Base-by-base conservation (phyloP, 108 stramenopile genomes). In the Bacterosira constricta region DNA sequence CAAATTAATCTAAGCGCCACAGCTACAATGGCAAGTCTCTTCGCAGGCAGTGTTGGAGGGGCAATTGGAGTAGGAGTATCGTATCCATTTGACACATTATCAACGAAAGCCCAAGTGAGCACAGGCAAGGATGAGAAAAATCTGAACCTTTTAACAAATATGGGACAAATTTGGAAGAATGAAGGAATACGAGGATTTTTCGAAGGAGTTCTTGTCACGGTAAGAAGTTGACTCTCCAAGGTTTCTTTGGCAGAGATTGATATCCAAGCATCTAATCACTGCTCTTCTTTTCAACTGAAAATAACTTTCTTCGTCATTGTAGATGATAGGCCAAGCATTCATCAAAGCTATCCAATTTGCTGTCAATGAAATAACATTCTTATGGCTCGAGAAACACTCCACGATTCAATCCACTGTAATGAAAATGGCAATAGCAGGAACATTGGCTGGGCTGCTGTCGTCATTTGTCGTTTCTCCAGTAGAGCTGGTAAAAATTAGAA, bases 311-410 rank as follows among this genome's bases (percentile, higher is more conserved):
- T 18, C 17, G 15, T 44, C 9, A 25, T 32, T 32, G n/a, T 18
- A 64, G 63, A 86, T 89, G 84, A 59, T 85, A 41, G 88, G 88
- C 36, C 84, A 86, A 71, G 88, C 86, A 12, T 57, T 87, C 12
- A 86, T 87, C 49, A 89, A 89, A 77, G 79, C 84, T 13, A 71
- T 83, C 26, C 84, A 83, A 26, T 89, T 89, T 66, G 51, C 82
- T 50, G 75, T 78, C 27, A 89, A 89, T 70, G 82, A 82, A 45
- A 57, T 80, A 12, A 61, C 66, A 30, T 70, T 71, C 17, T 31
- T 67, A 36, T 75, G 55, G 53, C 61, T 76, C 4, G 71, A 53
- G 37, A 65, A 35, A 17, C 39, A 77, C 54, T 38, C 71, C 11
- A 36, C 62, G 3, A 73, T 73, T 15, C 49, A 63, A 47, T 67